Evolutionary conservation across 2,329 filamentous ascomycete genomes (phyloP), one percentile per base, ranked within the genome.

Genomic region (Corinectria fuckeliana): DNA sequence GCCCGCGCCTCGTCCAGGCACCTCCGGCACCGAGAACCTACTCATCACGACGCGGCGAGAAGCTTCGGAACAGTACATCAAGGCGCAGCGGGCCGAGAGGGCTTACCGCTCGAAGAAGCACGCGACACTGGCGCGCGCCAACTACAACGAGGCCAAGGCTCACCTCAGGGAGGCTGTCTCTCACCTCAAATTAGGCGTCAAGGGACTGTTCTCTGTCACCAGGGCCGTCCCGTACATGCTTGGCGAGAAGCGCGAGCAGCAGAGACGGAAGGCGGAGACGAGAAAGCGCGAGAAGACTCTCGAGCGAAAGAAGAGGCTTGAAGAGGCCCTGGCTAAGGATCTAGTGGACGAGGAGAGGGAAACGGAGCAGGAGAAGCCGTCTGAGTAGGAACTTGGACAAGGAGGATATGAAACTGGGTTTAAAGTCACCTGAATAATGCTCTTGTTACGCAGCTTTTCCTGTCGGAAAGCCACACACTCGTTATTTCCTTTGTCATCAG

Each of bases 11-110:
- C 74, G 79, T 18, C 77, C 78, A 5, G 76, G 77, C 57, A 80
- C 79, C 13, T 77, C 78, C 0, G 77, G 76, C 54, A 82, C 79
- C 16, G 76, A 80, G 64, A 74, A 75, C 62, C 68, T 79, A 28
- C 76, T 81, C 39, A 71, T 73, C 44, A 74, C 72, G 51, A 76
- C 72, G 55, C 74, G 76, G 23, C 75, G 72, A 34, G 68, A 72
- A 38, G 77, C 78, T 25, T 76, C 76, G 11, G 69, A 76, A 54
- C 71, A 76, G 30, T 74, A 75, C 57, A 65, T 73, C 41, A 72
- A 75, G 47, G 79, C 79, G 4, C 71, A 75, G 57, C 71, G 73
- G 18, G 77, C 78, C 49, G 78, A 81, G 71, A 72, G 71, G 34
- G 67, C 73, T 39, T 81, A 81, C 72, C 72, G 71, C 36, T 71